phyloP scores from a whole-genome alignment of 768 basidiomycete genomes.

The Nidula microcarpa region DNA sequence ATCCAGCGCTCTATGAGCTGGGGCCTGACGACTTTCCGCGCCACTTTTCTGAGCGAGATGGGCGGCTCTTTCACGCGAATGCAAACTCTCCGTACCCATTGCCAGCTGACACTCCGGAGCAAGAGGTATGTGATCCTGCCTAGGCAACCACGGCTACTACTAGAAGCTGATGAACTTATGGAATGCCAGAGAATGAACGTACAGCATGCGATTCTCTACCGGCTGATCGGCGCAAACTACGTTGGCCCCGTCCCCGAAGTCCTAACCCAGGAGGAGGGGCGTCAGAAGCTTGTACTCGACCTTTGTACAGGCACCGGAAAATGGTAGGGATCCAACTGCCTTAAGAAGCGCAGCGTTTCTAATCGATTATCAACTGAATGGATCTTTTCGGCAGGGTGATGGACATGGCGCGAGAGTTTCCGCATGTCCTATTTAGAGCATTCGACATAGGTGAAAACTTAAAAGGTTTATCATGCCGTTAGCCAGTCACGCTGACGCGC shows the following conservation, averaged over 20 bases:
- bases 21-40: slow-evolving; percentile 48
- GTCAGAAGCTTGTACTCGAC: slow-evolving; percentile 59
- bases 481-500: slow-evolving; percentile 7
- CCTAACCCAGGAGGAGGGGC: slow-evolving; percentile 35
- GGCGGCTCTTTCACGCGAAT: slow-evolving; percentile 69
- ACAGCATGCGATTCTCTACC: slow-evolving; percentile 45
- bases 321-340: slow-evolving; percentile 46
- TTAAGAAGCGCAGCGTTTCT: slow-evolving; percentile 1
- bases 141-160: too few relatives aligned
- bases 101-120: slow-evolving; percentile 70
- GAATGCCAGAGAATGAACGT: slow-evolving; percentile 46
- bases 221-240: slow-evolving; percentile 53
- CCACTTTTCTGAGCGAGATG: slow-evolving; percentile 57
- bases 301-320: slow-evolving; percentile 73
- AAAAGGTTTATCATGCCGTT: slow-evolving; percentile 5
- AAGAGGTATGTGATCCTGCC: slow-evolving; percentile 43
- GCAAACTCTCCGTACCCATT: slow-evolving; percentile 62
- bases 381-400: slow-evolving; percentile 49
- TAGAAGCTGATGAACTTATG: too few relatives aligned
- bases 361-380: slow-evolving; percentile 11
- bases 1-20: slow-evolving; percentile 30
- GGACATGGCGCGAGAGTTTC: slow-evolving; percentile 70
- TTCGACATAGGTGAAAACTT: slow-evolving; percentile 65
- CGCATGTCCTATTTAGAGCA: slow-evolving; percentile 62
- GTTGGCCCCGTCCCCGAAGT: slow-evolving; percentile 57